Conservation (phyloP, 805 yeast genomes). For the Zygotorulaspora florentina region DNA sequence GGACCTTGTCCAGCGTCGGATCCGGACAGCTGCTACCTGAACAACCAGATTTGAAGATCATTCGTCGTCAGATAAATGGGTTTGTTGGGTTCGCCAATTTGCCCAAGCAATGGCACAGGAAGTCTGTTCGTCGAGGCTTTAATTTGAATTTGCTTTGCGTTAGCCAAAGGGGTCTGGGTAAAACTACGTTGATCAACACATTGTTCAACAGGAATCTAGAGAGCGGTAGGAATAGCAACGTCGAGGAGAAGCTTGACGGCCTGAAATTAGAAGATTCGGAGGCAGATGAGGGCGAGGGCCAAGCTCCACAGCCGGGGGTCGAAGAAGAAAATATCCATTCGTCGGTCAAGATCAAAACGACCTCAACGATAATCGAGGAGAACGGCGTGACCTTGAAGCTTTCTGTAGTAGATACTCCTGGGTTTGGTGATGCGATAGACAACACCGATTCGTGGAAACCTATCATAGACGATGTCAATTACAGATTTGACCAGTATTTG, state of each 20-base stretch:
- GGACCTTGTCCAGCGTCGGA: not conserved
- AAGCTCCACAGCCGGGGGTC: constrained; percentile 37
- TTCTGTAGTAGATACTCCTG: constrained; percentile 85
- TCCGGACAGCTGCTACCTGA: constrained; percentile 32
- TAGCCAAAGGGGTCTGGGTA: constrained; percentile 90
- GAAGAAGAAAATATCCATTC: constrained; percentile 29
- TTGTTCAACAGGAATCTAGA: constrained; percentile 69
- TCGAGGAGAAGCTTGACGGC: constrained; percentile 15
- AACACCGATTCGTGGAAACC: constrained; percentile 83
- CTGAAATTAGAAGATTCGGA: constrained; percentile 12
- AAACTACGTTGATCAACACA: constrained; percentile 86
- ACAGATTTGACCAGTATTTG: constrained; percentile 80
- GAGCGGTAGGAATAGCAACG: constrained; percentile 12
- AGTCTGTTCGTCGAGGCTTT: constrained; percentile 86
- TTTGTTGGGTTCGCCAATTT: constrained; percentile 96
- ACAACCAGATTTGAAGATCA: constrained; percentile 49
- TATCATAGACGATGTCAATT: constrained; percentile 81
- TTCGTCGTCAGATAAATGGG: constrained; percentile 80
- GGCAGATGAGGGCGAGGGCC: constrained; percentile 7
- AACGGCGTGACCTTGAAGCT: constrained; percentile 84
- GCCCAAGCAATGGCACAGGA: constrained; percentile 98
- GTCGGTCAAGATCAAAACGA: constrained; percentile 55
- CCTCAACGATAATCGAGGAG: constrained; percentile 77
- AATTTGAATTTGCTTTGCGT: constrained; percentile 83
- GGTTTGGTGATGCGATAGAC: constrained; percentile 88